These are phyloP conservation scores for Gaultheria prostrata DNA, from an alignment of 148 eudicot species.

Conservation along the genomic window DNA sequence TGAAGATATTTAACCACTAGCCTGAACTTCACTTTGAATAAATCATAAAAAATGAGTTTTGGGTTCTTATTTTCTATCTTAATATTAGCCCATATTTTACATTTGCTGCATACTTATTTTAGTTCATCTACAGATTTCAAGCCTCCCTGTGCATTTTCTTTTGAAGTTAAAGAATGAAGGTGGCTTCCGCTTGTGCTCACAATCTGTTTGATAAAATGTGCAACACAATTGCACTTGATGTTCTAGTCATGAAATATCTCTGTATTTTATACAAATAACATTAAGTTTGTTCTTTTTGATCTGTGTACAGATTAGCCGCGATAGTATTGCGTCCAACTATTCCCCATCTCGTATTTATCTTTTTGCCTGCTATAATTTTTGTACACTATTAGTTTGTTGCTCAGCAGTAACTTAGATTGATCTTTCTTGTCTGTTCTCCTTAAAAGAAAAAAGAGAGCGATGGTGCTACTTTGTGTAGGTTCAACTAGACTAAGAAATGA, in stretches of 20 bases:
- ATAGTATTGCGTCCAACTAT: background rate
- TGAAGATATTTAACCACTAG: background rate
- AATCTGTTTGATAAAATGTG: background rate
- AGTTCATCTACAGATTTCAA: background rate
- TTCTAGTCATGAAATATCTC: background rate
- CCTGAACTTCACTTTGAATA: background rate
- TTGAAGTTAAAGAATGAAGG: constrained; percentile 1
- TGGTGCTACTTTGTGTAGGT: constrained; percentile 10
- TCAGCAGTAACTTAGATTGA: background rate
- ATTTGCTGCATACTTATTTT: background rate
- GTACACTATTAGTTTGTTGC: background rate
- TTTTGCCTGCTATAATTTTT: background rate
- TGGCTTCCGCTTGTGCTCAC: background rate
- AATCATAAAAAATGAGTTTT: background rate
- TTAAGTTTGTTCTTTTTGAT: background rate
- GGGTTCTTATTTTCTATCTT: background rate
- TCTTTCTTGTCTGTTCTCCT: background rate
- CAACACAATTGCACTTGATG: background rate
- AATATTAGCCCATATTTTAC: background rate
- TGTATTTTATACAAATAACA: background rate
- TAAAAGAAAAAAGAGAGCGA: background rate
- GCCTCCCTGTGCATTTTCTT: background rate
- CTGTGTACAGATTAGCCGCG: background rate
- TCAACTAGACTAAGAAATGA: constrained; percentile 23
- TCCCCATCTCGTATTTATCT: no score